Evolutionary conservation across 2,329 filamentous ascomycete genomes (phyloP).

Genomic region (Arthrobotrys iridis): DNA sequence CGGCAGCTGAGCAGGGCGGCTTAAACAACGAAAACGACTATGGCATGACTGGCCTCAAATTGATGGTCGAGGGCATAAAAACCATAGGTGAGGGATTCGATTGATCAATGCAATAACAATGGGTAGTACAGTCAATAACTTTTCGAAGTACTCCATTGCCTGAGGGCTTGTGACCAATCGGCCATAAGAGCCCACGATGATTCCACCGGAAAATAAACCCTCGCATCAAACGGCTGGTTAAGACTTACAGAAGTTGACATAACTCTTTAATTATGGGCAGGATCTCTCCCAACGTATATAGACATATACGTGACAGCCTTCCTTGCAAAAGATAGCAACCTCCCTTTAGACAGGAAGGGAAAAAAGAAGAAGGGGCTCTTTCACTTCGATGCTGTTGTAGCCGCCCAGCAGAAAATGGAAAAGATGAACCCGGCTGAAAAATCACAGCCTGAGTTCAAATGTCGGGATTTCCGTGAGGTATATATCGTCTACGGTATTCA

Average conservation of each 20-base stretch:
- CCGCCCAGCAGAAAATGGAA: slow-evolving; percentile 6
- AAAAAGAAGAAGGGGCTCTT: too few species aligned
- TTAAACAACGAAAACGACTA: too few species aligned
- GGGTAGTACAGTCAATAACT: too few species aligned
- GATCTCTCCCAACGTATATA: slow-evolving; percentile 30
- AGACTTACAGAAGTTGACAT: slow-evolving; percentile 51
- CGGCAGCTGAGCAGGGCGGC: too few species aligned
- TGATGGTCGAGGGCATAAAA: too few species aligned
- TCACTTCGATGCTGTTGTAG: not conserved
- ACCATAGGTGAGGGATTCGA: too few species aligned
- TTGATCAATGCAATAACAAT: too few species aligned
- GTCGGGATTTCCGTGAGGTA: slow-evolving; percentile 9
- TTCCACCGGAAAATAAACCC: too few species aligned
- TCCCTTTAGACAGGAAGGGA: not conserved
- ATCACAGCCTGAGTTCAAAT: not conserved
- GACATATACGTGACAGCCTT: slow-evolving; percentile 15
- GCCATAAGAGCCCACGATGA: not conserved
- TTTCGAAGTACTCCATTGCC: too few species aligned
- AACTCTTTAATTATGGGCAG: slow-evolving; percentile 28
- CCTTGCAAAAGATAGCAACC: not conserved
- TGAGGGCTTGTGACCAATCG: not conserved
- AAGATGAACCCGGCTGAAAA: not conserved
- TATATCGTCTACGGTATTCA: slow-evolving; percentile 9
- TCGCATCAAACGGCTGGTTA: too few species aligned
- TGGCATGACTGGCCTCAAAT: too few species aligned